Conservation (phyloP, 331 rosid species). For the Quercus phellos region DNA sequence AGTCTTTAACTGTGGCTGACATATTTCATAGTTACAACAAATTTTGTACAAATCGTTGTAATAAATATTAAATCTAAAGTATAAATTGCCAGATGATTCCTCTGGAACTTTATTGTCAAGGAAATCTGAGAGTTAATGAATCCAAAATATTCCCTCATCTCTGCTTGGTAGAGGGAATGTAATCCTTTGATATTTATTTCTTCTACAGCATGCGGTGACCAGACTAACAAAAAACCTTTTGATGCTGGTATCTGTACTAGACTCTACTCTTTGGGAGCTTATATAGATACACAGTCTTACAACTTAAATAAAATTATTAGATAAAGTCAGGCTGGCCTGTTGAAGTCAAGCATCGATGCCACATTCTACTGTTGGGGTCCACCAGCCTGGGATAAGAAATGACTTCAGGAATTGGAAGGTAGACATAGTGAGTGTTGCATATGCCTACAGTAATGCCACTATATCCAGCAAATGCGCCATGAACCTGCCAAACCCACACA, state of each 20-base stretch:
- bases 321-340: constrained; percentile 95
- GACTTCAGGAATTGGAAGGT: constrained; percentile 91
- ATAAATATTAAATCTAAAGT: constrained; percentile 24
- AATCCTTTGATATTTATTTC: constrained; percentile 45
- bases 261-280: constrained; percentile 28
- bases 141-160: too few species aligned
- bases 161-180: constrained; percentile 20
- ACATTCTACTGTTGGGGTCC: constrained; percentile 94
- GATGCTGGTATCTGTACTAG: constrained; percentile 23
- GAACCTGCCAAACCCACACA: constrained; percentile 58
- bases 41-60: constrained; percentile 17
- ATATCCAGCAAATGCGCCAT: constrained; percentile 95
- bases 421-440: constrained; percentile 94
- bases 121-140: constrained; percentile 20
- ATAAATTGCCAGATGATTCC: constrained; percentile 24
- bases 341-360: constrained; percentile 98
- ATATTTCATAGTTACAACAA: constrained; percentile 9
- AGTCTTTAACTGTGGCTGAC: constrained; percentile 4
- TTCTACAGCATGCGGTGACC: constrained; percentile 11
- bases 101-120: constrained; percentile 15
- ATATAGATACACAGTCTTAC: constrained; percentile 18
- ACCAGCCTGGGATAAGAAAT: constrained; percentile 78
- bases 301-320: constrained; percentile 27
- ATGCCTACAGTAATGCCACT: constrained; percentile 91
- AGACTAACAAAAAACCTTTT: constrained; percentile 21